These are phyloP conservation scores for Viola odorata DNA, from an alignment of 345 rosid genomes.

Conservation along the genomic window DNA sequence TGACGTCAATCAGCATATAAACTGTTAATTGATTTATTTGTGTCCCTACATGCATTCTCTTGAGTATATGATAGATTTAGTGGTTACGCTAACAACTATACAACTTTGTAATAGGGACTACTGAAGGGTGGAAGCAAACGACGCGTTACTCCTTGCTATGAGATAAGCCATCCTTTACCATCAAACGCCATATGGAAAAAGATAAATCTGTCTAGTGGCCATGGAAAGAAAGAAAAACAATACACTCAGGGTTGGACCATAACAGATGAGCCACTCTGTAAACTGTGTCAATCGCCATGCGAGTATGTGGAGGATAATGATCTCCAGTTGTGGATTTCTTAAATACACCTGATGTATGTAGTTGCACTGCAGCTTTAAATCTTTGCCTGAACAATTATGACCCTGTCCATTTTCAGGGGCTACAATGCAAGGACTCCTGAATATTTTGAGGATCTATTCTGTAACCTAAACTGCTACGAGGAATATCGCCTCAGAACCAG, in stretches of 20 bases:
- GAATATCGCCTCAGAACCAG: conserved; percentile 86
- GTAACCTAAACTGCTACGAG: conserved; percentile 76
- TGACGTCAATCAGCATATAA: not conserved
- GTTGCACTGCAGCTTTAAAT: no score
- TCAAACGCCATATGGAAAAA: conserved; percentile 67
- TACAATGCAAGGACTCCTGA: conserved; percentile 66
- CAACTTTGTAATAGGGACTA: conserved; percentile 57
- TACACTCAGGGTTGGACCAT: conserved; percentile 79
- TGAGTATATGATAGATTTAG: not conserved
- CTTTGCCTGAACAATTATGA: no score
- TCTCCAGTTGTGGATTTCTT: conserved; percentile 12
- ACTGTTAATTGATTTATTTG: not conserved
- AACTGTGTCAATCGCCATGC: conserved; percentile 84
- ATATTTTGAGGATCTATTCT: conserved; percentile 94
- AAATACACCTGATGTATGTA: no score
- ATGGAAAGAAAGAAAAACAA: conserved; percentile 58
- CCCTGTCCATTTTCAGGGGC: conserved; percentile 49
- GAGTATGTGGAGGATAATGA: conserved; percentile 39
- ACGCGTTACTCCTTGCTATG: conserved; percentile 59
- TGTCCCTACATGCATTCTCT: not conserved
- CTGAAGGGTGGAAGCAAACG: conserved; percentile 83
- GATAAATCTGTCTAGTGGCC: conserved; percentile 46
- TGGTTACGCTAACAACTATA: conserved; percentile 12
- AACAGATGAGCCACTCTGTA: conserved; percentile 78
- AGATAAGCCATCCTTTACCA: conserved; percentile 73